Base-by-base conservation (phyloP, 2,329 filamentous ascomycete genomes). In the Diaporthe nobilis region DNA sequence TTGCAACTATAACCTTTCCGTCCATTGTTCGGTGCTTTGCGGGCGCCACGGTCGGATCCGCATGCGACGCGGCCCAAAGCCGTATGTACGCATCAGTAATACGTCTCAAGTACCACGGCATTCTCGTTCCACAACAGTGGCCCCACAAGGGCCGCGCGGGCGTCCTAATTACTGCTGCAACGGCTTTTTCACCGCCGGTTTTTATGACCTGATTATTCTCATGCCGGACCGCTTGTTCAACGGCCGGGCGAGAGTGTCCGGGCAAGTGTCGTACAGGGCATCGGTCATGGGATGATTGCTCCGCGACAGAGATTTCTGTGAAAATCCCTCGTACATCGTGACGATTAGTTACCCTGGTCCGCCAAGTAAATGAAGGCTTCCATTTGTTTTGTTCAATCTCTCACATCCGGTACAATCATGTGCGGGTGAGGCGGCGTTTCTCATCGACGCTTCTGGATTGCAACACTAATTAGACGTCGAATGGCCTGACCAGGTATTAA, bases 41-140 rank as follows among this genome's bases (percentile, higher is more conserved):
- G 65, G 42, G 42, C 65, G 49, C 15, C 65, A 31, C 65, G 65
- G 65, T 28, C 49, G 34, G 15, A 12, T 42, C 47, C 65, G 49
- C 25, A 42, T 22, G 22, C n/a, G 31, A 53, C 47, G 7, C 47
- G 47, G 65, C 65, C 20, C 31, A 31, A 28, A 15, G 13, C 34
- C 49, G 34, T 70, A 20, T 5, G n/a, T 42, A 20, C 28, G 49
- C 65, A 55, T 28, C 49, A 37, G 34, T 20, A 42, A 70, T 42
- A 42, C 34, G 47, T 55, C 31, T 70, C 22, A 20, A 53, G 49
- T 70, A 31, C 31, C 65, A 70, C 65, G 44, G 63, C 31, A 67
- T 49, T 70, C 34, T 55, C n/a, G 65, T 55, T 68, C 3, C 65
- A 70, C 65, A 70, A 13, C 65, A 68, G 31, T 53, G 49, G 34